These are phyloP conservation scores for Aspergillus avenaceus DNA, from an alignment of 495 filamentous ascomycete genomes.

Conservation along the genomic window DNA sequence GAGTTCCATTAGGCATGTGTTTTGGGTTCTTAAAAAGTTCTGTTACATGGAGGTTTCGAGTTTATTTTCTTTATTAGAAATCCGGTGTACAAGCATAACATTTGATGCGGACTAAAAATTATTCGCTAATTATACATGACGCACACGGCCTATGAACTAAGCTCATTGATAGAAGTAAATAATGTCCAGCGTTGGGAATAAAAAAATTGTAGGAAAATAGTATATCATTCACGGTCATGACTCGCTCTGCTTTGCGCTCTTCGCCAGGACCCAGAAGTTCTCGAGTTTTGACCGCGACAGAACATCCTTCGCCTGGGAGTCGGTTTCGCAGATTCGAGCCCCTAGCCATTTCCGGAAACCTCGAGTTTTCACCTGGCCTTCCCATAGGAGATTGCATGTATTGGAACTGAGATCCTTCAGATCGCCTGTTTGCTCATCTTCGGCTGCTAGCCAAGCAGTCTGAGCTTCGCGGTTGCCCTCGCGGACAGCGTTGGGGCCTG, in stretches of 20 bases:
- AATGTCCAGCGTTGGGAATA: neutral
- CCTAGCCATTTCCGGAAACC: constrained; percentile 79
- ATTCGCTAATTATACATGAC: constrained; percentile 5
- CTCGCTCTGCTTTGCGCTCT: constrained; percentile 52
- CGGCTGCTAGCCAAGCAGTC: constrained; percentile 67
- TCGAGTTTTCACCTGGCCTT: constrained; percentile 74
- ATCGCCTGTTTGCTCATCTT: constrained; percentile 69
- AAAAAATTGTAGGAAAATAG: neutral
- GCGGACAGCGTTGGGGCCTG: constrained; percentile 58
- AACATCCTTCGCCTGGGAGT: constrained; percentile 78
- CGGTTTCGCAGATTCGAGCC: constrained; percentile 79
- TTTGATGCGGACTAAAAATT: neutral
- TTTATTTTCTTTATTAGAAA: neutral
- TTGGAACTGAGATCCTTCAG: constrained; percentile 77
- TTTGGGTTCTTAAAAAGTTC: neutral
- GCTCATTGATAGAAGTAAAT: neutral
- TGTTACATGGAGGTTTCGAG: neutral
- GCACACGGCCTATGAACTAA: neutral
- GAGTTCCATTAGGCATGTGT: constrained; percentile 10
- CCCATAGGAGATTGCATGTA: constrained; percentile 76
- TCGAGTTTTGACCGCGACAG: constrained; percentile 82
- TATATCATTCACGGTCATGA: neutral
- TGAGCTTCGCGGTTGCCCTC: constrained; percentile 58
- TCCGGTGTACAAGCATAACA: neutral
- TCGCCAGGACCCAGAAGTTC: constrained; percentile 93